phyloP scores from a whole-genome alignment of 345 rosid species.

The Acer saccharum region DNA sequence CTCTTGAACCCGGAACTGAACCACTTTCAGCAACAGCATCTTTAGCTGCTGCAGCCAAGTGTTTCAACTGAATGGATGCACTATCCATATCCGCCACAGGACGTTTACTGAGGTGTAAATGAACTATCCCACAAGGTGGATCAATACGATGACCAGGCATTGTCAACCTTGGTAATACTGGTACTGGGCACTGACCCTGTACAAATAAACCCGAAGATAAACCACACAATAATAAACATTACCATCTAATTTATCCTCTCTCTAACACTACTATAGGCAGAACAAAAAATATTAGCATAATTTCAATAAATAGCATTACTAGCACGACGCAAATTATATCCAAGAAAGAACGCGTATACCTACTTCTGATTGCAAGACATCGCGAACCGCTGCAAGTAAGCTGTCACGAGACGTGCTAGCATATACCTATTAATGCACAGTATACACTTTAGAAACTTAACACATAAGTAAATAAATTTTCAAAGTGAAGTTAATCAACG shows the following conservation, averaged over 20 bases:
- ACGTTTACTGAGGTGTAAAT: constrained; percentile 50
- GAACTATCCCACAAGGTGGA: constrained; percentile 96
- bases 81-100: constrained; percentile 68
- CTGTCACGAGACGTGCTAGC: constrained; percentile 95
- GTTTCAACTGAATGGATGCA: constrained; percentile 86
- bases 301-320: constrained; percentile 1
- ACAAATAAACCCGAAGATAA: constrained; percentile 19
- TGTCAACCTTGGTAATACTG: constrained; percentile 91
- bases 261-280: background rate
- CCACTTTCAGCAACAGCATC: constrained; percentile 99
- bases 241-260: background rate
- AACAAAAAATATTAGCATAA: constrained; percentile 7
- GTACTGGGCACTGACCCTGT: constrained; percentile 86
- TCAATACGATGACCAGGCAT: constrained; percentile 99
- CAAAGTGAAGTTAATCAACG: constrained; percentile 12
- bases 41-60: constrained; percentile 94
- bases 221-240: constrained; percentile 18
- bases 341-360: constrained; percentile 43
- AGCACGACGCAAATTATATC: constrained; percentile 18
- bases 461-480: constrained; percentile 18
- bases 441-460: constrained; percentile 32
- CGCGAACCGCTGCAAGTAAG: constrained; percentile 96
- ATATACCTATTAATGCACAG: constrained; percentile 61
- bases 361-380: constrained; percentile 95
- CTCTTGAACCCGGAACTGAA: constrained; percentile 92